These are phyloP conservation scores for Trypanosoma cruzi DNA, from an alignment of 208 protist genomes.

Conservation along the genomic window DNA sequence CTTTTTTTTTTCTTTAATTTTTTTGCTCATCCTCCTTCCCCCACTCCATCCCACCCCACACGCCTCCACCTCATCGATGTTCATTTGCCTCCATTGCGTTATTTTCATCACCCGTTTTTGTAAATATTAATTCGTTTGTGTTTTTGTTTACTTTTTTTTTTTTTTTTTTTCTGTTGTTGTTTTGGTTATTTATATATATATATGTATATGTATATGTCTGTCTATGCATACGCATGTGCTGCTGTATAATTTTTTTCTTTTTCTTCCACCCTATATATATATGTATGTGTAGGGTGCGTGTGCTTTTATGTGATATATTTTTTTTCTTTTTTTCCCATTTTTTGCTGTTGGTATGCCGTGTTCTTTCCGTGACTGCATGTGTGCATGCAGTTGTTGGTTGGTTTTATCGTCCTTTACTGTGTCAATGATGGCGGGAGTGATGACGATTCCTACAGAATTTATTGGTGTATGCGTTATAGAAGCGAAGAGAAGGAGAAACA, in stretches of 20 bases:
- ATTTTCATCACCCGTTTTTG: background rate
- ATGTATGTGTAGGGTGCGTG: no score
- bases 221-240: background rate
- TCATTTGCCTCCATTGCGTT: background rate
- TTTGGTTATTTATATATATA: constrained; percentile 10
- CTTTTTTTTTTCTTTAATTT: background rate
- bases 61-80: background rate
- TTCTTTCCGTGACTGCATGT: no score
- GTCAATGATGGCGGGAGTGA: no score
- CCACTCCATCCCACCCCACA: no score
- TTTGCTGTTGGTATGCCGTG: no score
- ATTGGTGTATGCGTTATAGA: background rate
- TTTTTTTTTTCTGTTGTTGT: constrained; percentile 7
- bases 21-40: background rate
- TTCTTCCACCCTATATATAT: no score
- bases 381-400: no score
- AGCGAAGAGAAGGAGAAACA: background rate
- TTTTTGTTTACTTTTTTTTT: constrained; percentile 13
- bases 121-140: background rate
- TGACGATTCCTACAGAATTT: background rate
- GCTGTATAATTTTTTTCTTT: no score
- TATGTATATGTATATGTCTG: constrained; percentile 16
- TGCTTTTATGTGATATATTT: no score
- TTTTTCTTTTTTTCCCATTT: no score
- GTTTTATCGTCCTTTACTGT: no score